Conservation (phyloP, 2,329 filamentous ascomycete species). For the Penicillium sp. region DNA sequence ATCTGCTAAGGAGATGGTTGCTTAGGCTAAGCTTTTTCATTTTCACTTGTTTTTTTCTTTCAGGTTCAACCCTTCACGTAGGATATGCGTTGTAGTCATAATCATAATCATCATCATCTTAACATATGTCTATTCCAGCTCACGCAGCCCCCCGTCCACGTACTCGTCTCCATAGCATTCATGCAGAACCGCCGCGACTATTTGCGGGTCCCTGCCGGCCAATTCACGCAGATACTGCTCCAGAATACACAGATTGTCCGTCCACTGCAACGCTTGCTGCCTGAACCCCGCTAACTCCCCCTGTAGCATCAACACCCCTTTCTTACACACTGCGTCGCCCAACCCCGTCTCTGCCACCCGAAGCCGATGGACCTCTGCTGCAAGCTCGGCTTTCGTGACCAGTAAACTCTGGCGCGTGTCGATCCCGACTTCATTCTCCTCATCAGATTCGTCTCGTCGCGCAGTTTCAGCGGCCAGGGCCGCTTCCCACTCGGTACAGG, state of each 20-base stretch:
- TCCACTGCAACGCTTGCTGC: conserved; percentile 39
- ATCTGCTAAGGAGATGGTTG: background rate
- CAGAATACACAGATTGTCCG: conserved; percentile 47
- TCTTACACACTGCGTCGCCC: conserved; percentile 31
- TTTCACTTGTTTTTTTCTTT: background rate
- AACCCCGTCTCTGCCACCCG: conserved; percentile 37
- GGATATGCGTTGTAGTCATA: background rate
- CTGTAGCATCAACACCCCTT: conserved; percentile 33
- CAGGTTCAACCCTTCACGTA: background rate
- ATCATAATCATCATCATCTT: background rate
- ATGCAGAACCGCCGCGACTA: conserved; percentile 44
- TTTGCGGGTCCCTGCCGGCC: conserved; percentile 45
- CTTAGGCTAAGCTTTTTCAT: background rate
- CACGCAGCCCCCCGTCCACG: conserved; percentile 54
- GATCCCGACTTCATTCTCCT: conserved; percentile 3
- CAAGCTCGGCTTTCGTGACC: conserved; percentile 22
- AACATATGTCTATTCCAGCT: conserved; percentile 26
- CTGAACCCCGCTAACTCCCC: conserved; percentile 35
- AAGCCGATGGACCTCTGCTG: conserved; percentile 33
- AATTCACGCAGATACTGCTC: conserved; percentile 42
- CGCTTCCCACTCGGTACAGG: conserved; percentile 34
- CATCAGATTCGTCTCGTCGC: conserved; percentile 24
- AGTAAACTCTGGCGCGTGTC: conserved; percentile 23
- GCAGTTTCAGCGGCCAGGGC: conserved; percentile 39
- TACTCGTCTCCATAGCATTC: conserved; percentile 56